These are phyloP conservation scores for Camelina neglecta DNA, from an alignment of 345 rosid species.

Conservation along the genomic window DNA sequence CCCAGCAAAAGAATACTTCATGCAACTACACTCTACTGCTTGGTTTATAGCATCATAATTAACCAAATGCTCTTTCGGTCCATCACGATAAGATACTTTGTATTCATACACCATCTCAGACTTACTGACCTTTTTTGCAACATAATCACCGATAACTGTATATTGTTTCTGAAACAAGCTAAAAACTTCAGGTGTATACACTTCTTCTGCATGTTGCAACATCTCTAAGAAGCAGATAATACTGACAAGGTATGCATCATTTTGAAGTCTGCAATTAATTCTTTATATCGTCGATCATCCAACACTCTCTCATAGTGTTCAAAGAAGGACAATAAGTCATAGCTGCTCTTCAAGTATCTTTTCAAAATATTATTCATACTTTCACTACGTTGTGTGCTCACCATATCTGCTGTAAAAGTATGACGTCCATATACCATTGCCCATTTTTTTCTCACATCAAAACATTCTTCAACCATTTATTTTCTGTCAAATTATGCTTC, in stretches of 20 bases:
- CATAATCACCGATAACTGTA: too few species aligned
- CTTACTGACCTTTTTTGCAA: too few species aligned
- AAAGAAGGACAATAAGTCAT: not conserved
- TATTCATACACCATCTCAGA: not conserved
- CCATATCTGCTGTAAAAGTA: not conserved
- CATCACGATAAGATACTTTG: not conserved
- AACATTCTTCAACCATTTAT: not conserved
- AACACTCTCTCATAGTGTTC: constrained; percentile 1
- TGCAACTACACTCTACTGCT: not conserved
- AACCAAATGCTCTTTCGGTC: not conserved
- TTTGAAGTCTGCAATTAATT: too few species aligned
- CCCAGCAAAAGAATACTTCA: not conserved
- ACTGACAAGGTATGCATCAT: too few species aligned
- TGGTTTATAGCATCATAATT: not conserved
- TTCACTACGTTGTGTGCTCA: constrained; percentile 12
- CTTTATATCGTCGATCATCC: not conserved
- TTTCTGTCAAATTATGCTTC: not conserved
- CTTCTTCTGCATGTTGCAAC: too few species aligned
- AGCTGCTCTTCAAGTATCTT: not conserved
- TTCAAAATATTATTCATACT: constrained; percentile 14
- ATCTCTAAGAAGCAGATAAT: too few species aligned
- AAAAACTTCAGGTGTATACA: too few species aligned
- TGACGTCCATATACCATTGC: constrained; percentile 1
- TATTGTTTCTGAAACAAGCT: too few species aligned
- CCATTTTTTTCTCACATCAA: not conserved